Evolutionary conservation across 768 basidiomycete species (phyloP).

Genomic region (Auricularia sp.): DNA sequence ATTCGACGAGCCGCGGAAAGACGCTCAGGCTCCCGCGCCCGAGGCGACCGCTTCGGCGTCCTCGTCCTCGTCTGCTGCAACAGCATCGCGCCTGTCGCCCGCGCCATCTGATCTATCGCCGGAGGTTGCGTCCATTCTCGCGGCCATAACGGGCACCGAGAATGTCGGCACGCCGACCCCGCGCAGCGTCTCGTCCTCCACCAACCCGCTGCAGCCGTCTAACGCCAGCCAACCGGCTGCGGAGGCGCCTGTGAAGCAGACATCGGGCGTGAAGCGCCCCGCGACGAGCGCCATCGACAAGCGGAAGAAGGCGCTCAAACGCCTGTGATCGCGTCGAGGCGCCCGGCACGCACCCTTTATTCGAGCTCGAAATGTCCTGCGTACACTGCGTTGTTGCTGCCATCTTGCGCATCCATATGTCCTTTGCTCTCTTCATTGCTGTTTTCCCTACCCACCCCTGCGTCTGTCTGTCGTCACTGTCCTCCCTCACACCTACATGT

Average conservation of each 20-base stretch:
- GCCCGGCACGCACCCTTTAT: background rate
- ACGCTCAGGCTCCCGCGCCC: slow-evolving; percentile 16
- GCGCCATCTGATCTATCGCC: slow-evolving; percentile 11
- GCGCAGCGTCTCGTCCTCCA: slow-evolving; percentile 18
- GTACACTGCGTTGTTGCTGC: background rate
- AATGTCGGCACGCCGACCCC: slow-evolving; percentile 28
- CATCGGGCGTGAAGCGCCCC: slow-evolving; percentile 13
- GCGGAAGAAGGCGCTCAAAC: slow-evolving; percentile 80
- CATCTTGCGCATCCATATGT: too few species aligned
- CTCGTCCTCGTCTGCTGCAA: slow-evolving; percentile 19
- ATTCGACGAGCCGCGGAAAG: slow-evolving; percentile 42
- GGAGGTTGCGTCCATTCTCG: slow-evolving; percentile 9
- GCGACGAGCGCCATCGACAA: slow-evolving; percentile 53
- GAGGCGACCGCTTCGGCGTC: slow-evolving; percentile 15
- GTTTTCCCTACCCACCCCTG: too few species aligned
- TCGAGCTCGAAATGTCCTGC: background rate
- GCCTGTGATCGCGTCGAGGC: slow-evolving; percentile 34
- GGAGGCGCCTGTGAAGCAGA: slow-evolving; percentile 18
- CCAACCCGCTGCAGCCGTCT: slow-evolving; percentile 22
- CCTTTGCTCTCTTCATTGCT: too few species aligned
- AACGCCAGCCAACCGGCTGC: slow-evolving; percentile 52
- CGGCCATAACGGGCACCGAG: background rate
- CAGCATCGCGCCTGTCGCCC: slow-evolving; percentile 10
- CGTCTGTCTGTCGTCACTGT: background rate
- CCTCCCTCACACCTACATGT: background rate